Evolutionary conservation across 495 filamentous ascomycete species (phyloP).

Genomic region (Trichocladium antarcticum): DNA sequence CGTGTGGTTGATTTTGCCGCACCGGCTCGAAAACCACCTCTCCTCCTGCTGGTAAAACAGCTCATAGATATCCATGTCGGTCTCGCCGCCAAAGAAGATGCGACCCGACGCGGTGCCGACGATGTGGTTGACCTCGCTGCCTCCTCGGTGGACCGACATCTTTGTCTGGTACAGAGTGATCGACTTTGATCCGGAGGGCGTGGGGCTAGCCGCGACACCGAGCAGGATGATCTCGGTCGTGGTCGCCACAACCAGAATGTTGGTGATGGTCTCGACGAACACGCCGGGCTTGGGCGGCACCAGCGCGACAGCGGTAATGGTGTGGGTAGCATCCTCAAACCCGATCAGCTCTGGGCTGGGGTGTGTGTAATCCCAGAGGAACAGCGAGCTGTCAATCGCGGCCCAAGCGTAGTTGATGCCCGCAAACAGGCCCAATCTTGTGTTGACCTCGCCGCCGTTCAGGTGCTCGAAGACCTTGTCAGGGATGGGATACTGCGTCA

Average conservation of each 20-base stretch:
- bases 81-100: constrained; percentile 79
- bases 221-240: constrained; percentile 70
- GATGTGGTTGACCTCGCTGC: constrained; percentile 59
- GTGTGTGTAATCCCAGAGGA: constrained; percentile 93
- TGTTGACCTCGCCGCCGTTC: constrained; percentile 70
- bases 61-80: constrained; percentile 80
- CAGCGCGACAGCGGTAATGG: constrained; percentile 74
- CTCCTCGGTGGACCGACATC: constrained; percentile 63
- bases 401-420: constrained; percentile 92
- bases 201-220: constrained; percentile 54
- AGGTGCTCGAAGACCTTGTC: constrained; percentile 82
- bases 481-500: constrained; percentile 72
- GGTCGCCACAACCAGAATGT: constrained; percentile 82
- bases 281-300: constrained; percentile 68
- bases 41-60: constrained; percentile 93
- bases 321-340: constrained; percentile 77
- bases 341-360: constrained; percentile 81
- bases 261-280: constrained; percentile 71
- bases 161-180: constrained; percentile 73
- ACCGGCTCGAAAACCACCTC: constrained; percentile 81
- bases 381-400: constrained; percentile 86
- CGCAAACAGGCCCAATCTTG: constrained; percentile 85
- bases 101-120: constrained; percentile 70
- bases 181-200: constrained; percentile 50
- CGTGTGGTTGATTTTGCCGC: constrained; percentile 75